phyloP scores from a whole-genome alignment of 768 basidiomycete genomes.

The Sporobolomyces roseus region DNA sequence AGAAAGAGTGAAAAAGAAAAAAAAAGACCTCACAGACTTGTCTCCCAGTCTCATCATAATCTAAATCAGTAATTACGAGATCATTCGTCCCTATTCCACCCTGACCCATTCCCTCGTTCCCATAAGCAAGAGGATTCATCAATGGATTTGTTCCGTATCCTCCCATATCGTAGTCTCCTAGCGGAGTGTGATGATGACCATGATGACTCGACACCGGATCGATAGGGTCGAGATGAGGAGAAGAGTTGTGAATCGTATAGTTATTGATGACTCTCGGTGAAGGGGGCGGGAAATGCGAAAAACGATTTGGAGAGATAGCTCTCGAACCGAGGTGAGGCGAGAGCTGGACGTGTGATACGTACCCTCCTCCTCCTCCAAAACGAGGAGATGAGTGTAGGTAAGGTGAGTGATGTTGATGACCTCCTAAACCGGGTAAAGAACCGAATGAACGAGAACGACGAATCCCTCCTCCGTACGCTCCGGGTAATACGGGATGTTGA shows the following conservation, averaged over 20 bases:
- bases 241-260: conserved; percentile 20
- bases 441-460: conserved; percentile 17
- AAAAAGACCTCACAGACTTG: conserved; percentile 2
- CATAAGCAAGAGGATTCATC: no score
- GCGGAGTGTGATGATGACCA: no score
- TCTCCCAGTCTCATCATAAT: conserved; percentile 1
- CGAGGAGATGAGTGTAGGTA: neutral
- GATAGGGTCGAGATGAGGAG: no score
- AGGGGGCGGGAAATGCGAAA: no score
- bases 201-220: no score
- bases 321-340: neutral
- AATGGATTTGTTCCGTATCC: no score
- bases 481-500: neutral
- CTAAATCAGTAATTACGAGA: conserved; percentile 21
- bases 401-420: neutral
- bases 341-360: no score
- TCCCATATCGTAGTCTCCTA: neutral
- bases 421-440: neutral
- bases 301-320: neutral
- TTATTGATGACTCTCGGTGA: conserved; percentile 26
- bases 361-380: no score
- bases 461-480: neutral
- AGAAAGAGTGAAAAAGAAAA: neutral
- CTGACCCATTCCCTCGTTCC: no score
- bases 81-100: neutral